A percentile compares a stretch with the other conserved stretches of the same genome.
Evolutionary conservation across 2,329 filamentous ascomycete species (phyloP).

Genomic region (Eutypella sp.): DNA sequence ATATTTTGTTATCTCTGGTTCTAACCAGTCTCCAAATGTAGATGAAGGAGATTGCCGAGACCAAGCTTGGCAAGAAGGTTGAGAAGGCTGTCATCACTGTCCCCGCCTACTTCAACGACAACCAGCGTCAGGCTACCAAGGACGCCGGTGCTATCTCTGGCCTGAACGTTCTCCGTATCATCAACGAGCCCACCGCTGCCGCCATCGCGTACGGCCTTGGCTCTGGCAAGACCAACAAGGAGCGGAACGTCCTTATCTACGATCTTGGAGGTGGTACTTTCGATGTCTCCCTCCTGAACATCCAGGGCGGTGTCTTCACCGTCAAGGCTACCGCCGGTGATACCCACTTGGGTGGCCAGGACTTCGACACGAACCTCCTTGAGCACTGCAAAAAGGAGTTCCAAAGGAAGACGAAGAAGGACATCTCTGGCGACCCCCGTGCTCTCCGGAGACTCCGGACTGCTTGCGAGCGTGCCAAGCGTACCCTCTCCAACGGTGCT

Average conservation of each 20-base stretch:
- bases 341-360: conserved; percentile 95
- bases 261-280: conserved; percentile 98
- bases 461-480: conserved; percentile 99
- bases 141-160: conserved; percentile 96
- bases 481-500: conserved; percentile 91
- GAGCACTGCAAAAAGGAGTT: conserved; percentile 94
- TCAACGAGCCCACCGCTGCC: conserved; percentile 97
- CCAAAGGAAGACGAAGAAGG: conserved; percentile 78
- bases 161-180: conserved; percentile 97
- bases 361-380: conserved; percentile 96
- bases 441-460: conserved; percentile 96
- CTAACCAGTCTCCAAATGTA: no score
- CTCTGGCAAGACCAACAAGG: conserved; percentile 94
- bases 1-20: no score
- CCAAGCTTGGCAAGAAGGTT: conserved; percentile 89
- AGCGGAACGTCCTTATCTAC: conserved; percentile 98
- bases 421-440: no score
- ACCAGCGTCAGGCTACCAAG: conserved; percentile 97
- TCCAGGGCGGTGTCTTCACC: conserved; percentile 99
- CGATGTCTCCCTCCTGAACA: conserved; percentile 96
- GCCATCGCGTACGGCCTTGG: conserved; percentile 98
- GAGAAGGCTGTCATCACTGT: conserved; percentile 97
- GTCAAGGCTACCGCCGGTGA: conserved; percentile 98
- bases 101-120: conserved; percentile 98
- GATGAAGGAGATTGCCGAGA: conserved; percentile 94